phyloP scores from a whole-genome alignment of 2,329 filamentous ascomycete genomes.

The Colletotrichum sp. region DNA sequence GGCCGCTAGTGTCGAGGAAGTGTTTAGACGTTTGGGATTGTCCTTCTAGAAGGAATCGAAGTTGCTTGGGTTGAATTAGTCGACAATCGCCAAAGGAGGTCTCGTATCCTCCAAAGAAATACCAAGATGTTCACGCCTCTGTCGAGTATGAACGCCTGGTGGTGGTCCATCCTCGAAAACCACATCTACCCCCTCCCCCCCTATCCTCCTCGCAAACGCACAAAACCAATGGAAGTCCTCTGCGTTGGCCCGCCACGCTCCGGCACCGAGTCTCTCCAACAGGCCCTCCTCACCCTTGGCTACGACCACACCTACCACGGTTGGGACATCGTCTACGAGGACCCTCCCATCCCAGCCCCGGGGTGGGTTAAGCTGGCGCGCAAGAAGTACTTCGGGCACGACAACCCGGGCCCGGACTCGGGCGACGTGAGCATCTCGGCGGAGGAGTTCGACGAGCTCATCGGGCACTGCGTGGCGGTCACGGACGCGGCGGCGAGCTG shows the following conservation, averaged over 20 bases:
- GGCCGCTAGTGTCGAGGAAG: neutral
- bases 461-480: constrained; percentile 36
- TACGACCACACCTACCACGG: constrained; percentile 38
- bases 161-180: constrained; percentile 12
- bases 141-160: constrained; percentile 16
- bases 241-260: constrained; percentile 35
- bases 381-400: constrained; percentile 29
- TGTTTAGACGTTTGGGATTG: neutral
- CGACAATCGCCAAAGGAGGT: neutral
- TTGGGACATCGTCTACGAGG: constrained; percentile 36
- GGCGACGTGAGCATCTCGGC: constrained; percentile 11
- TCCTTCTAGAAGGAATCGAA: neutral
- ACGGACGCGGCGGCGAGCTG: constrained; percentile 44
- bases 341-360: constrained; percentile 21
- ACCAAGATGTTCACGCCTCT: neutral
- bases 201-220: constrained; percentile 28
- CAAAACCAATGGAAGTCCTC: constrained; percentile 36
- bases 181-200: constrained; percentile 23
- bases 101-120: too few relatives aligned
- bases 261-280: constrained; percentile 38
- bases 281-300: constrained; percentile 31
- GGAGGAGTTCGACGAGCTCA: constrained; percentile 29
- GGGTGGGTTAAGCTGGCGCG: constrained; percentile 27
- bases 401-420: neutral
- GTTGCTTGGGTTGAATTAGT: neutral